Conservation (phyloP, 768 basidiomycete species). For the Pulveroboletus sp. region DNA sequence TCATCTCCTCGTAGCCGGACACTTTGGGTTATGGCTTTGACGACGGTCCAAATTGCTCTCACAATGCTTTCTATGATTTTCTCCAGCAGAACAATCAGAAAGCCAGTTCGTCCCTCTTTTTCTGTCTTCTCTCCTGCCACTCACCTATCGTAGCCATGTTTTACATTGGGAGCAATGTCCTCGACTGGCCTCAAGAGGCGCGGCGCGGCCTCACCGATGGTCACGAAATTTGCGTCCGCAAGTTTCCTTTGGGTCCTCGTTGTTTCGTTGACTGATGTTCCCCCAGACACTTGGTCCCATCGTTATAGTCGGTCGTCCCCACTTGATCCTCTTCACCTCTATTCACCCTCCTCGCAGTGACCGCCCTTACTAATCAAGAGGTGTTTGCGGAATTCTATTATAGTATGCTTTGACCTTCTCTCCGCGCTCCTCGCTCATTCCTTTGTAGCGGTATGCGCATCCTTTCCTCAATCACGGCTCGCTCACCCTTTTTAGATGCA, state of each 20-base stretch:
- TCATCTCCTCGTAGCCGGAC: constrained; percentile 31
- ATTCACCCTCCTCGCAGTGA: constrained; percentile 37
- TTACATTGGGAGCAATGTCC: constrained; percentile 55
- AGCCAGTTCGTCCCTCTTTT: constrained; percentile 35
- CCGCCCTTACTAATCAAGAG: constrained; percentile 53
- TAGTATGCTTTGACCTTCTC: constrained; percentile 34
- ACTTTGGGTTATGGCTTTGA: constrained; percentile 61
- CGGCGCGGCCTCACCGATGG: constrained; percentile 50
- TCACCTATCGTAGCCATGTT: constrained; percentile 45
- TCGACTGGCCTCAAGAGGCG: constrained; percentile 53
- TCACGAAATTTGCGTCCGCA: constrained; percentile 58
- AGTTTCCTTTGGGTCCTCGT: constrained; percentile 27
- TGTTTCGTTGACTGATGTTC: neutral
- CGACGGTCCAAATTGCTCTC: constrained; percentile 62
- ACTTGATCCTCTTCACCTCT: neutral
- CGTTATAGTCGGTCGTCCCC: constrained; percentile 40
- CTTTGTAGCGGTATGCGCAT: constrained; percentile 21
- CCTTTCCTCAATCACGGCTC: neutral
- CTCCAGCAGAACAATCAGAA: constrained; percentile 49
- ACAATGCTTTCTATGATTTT: constrained; percentile 58
- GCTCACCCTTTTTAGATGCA: constrained; percentile 34
- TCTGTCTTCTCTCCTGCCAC: neutral
- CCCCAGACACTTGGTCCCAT: constrained; percentile 31
- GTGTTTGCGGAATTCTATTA: constrained; percentile 80
- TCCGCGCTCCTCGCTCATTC: constrained; percentile 1